Evolutionary conservation across 129 eudicot genomes (phyloP).

Genomic region (sunflower (Helianthus annuus)): HanXRQr2.0-SUNRISE NC_035449.2:58325201-58325700

Average conservation of each 20-base stretch:
- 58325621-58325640: conserved; percentile 11
- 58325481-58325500: conserved; percentile 18
- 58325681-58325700: not conserved
- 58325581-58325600: not conserved
- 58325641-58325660: not conserved
- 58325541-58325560: not conserved
- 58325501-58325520: not conserved
- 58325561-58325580: conserved; percentile 3
- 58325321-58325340: conserved; percentile 99
- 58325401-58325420: conserved; percentile 3
- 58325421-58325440: not conserved
- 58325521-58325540: not conserved
- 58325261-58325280: conserved; percentile 20
- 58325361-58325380: conserved; percentile 91
- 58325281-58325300: conserved; percentile 16
- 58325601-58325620: not conserved
- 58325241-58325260: not conserved
- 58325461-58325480: conserved; percentile 7
- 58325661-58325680: not conserved
- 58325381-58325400: conserved; percentile 85
- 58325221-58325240: not conserved
- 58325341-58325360: conserved; percentile 95
- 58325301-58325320: conserved; percentile 95
- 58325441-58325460: not conserved
- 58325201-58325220: conserved; percentile 90